Evolutionary conservation across 2,329 filamentous ascomycete species (phyloP).

Genomic region (Fusarium sp.): DNA sequence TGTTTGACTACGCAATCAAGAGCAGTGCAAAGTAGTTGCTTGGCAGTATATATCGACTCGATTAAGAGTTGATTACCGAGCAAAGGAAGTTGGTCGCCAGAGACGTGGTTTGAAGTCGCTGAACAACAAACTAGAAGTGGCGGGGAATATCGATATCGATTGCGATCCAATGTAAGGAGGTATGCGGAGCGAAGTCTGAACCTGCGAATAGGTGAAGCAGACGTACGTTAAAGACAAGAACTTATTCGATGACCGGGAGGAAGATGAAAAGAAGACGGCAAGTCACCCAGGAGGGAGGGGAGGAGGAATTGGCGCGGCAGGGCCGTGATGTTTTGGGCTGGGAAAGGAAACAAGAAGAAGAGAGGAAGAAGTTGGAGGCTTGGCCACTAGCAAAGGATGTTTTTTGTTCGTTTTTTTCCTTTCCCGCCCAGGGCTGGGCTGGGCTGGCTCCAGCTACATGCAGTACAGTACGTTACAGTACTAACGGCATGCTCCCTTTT

Average conservation of each 20-base stretch:
- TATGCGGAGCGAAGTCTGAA: constrained; percentile 29
- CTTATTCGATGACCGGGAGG: constrained; percentile 48
- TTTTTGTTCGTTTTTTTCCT: constrained; percentile 38
- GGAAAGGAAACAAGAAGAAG: constrained; percentile 41
- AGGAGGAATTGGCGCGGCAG: constrained; percentile 58
- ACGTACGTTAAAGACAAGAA: constrained; percentile 47
- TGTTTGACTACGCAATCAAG: constrained; percentile 35
- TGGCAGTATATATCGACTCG: constrained; percentile 16
- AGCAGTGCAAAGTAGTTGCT: constrained; percentile 31
- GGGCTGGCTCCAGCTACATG: background rate
- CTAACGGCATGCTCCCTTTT: constrained; percentile 21
- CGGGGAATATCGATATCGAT: constrained; percentile 34
- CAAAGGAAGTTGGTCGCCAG: constrained; percentile 17
- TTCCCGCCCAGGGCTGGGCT: constrained; percentile 14
- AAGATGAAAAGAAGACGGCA: constrained; percentile 52
- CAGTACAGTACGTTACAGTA: background rate
- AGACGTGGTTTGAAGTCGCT: constrained; percentile 15
- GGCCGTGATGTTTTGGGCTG: constrained; percentile 53
- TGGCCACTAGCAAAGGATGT: constrained; percentile 37
- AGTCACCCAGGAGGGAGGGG: constrained; percentile 53
- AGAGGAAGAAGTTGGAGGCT: constrained; percentile 34
- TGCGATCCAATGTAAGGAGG: constrained; percentile 28
- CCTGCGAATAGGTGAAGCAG: constrained; percentile 39
- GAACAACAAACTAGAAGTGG: constrained; percentile 37
- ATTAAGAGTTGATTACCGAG: constrained; percentile 15